phyloP scores from a whole-genome alignment of 2,329 filamentous ascomycete species.

The Colletotrichum echinochloae region DNA sequence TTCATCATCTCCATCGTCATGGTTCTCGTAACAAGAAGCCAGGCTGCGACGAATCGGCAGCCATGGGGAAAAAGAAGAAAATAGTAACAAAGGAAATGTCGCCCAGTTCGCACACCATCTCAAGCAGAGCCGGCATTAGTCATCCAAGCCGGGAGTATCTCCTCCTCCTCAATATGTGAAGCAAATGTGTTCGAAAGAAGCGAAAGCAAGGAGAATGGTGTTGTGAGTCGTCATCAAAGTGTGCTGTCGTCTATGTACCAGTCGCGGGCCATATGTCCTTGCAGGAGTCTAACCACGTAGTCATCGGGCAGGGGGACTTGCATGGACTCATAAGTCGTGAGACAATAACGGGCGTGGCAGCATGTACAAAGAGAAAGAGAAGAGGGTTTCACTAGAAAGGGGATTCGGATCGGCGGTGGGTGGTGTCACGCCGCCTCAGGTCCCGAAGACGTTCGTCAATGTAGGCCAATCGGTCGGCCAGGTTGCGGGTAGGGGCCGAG shows the following conservation, averaged over 20 bases:
- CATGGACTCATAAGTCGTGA: conserved; percentile 39
- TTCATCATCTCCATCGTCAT: conserved; percentile 40
- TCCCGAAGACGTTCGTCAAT: conserved; percentile 69
- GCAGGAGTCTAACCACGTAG: conserved; percentile 32
- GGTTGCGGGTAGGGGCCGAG: conserved; percentile 54
- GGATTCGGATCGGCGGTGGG: conserved; percentile 61
- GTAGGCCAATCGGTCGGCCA: conserved; percentile 67
- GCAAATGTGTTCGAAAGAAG: conserved; percentile 37
- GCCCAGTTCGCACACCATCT: conserved; percentile 32
- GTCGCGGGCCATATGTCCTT: conserved; percentile 33
- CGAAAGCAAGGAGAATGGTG: conserved; percentile 23
- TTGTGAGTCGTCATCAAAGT: conserved; percentile 30
- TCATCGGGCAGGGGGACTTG: conserved; percentile 35
- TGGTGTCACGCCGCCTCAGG: conserved; percentile 59
- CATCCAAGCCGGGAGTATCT: conserved; percentile 31
- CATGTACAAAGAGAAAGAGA: conserved; percentile 43
- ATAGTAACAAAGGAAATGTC: conserved; percentile 9
- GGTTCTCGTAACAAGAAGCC: conserved; percentile 27
- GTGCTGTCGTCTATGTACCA: conserved; percentile 41
- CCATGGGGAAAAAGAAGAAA: no score
- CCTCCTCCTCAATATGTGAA: conserved; percentile 36
- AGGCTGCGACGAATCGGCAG: conserved; percentile 20
- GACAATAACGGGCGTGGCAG: conserved; percentile 39
- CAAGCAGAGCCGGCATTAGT: conserved; percentile 30
- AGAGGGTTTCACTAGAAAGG: conserved; percentile 54